Evolutionary conservation across 495 filamentous ascomycete species (phyloP), one percentile per base, ranked within the genome.

Genomic region (Penicillium lividum): DNA sequence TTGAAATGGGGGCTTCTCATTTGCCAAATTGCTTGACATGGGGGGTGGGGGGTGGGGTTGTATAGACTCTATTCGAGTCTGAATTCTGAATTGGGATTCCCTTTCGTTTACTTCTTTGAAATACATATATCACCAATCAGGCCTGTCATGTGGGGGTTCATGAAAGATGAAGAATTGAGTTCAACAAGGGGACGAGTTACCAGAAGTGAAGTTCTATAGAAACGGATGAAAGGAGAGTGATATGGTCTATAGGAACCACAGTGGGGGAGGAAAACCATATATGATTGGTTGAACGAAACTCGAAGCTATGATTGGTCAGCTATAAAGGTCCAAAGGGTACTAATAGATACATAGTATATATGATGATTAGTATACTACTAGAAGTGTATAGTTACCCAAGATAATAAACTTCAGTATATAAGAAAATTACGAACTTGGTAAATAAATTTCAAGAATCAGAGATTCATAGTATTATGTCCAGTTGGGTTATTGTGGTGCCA

Each of bases 121-220:
- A 40, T 22, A 22, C 22, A 22, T 2, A 22, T 22, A 22, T 22
- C 22, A 22, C 48, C 48, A 51, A 51, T 22, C 48, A 51, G 48
- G 48, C 11, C 16, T 3, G 18, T 33, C 25, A 31, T 15, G 33
- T 38, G 50, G 18, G 9, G 10, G 8, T 3, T 11, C 33, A 36
- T 36, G 7, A 9, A 11, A 36, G 34, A 42, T 31, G 28, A n/a
- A 34, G 30, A 33, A 11, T 3, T 7, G 11, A 47, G 45, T 4
- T 36, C 13, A 22, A 5, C 3, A 27, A 13, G 45, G 27, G 22
- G 5, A 27, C 13, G 11, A 28, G 6, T 15, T 1, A 31, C 62
- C 54, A 1, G 27, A 66, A 61, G 22, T 7, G 50, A 47, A 52
- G 31, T 18, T 67, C 28, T 62, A 67, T 62, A 65, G 53, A 38